These are phyloP conservation scores for Pseudonectria foliicola DNA, from an alignment of 2,329 filamentous ascomycete species.

Conservation along the genomic window DNA sequence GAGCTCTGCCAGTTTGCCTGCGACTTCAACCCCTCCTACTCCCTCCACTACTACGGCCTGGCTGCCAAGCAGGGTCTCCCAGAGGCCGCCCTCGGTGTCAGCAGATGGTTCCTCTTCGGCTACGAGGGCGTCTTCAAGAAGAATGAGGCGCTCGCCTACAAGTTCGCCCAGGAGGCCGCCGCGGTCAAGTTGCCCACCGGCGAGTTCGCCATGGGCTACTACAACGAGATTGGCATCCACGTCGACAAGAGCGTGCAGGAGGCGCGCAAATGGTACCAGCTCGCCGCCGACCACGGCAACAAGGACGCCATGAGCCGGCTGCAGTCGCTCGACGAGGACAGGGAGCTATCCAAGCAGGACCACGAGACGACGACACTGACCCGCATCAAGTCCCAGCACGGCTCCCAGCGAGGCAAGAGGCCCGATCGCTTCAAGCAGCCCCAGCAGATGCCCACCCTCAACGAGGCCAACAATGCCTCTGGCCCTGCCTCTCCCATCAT, in stretches of 20 bases:
- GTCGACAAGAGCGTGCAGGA: constrained; percentile 76
- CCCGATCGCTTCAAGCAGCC: constrained; percentile 52
- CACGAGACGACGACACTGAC: constrained; percentile 88
- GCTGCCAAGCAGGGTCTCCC: constrained; percentile 87
- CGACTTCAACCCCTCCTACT: constrained; percentile 88
- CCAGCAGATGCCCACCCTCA: constrained; percentile 42
- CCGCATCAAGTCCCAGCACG: constrained; percentile 76
- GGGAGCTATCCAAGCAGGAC: constrained; percentile 80
- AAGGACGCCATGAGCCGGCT: constrained; percentile 77
- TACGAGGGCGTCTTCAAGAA: constrained; percentile 89
- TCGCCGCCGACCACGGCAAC: constrained; percentile 85
- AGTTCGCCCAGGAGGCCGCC: constrained; percentile 83
- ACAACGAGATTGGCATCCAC: constrained; percentile 92
- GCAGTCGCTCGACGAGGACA: constrained; percentile 75
- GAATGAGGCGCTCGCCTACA: constrained; percentile 89
- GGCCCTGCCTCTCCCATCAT: constrained; percentile 23
- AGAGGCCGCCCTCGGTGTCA: constrained; percentile 92
- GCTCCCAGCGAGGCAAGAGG: constrained; percentile 56
- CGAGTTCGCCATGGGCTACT: constrained; percentile 96
- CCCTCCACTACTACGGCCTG: constrained; percentile 90
- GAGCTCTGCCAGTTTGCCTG: constrained; percentile 91
- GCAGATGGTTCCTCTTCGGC: constrained; percentile 97
- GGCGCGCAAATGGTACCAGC: constrained; percentile 82
- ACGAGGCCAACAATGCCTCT: constrained; percentile 29
- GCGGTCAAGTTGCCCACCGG: constrained; percentile 75